phyloP scores from a whole-genome alignment of 495 filamentous ascomycete species.

The Podospora conica region DNA sequence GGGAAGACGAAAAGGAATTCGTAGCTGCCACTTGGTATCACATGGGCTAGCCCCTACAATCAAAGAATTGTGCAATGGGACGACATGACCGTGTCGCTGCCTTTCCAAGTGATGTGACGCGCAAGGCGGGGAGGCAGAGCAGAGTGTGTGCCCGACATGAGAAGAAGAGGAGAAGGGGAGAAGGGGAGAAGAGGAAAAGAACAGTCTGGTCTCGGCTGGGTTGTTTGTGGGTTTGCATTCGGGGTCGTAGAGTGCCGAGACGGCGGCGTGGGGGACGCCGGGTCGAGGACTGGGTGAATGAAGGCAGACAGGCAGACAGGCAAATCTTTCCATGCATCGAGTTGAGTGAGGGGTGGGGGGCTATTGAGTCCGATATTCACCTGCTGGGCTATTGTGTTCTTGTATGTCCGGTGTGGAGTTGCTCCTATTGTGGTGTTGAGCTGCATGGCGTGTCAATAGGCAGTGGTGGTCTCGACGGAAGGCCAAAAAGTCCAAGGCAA shows the following conservation, averaged over 20 bases:
- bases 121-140: background rate
- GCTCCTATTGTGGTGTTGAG: background rate
- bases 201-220: too few relatives aligned
- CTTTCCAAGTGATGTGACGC: background rate
- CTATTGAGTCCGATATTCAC: background rate
- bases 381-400: background rate
- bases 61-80: background rate
- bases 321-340: too few relatives aligned
- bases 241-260: background rate
- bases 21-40: background rate
- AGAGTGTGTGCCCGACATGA: too few relatives aligned
- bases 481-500: background rate
- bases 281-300: background rate
- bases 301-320: too few relatives aligned
- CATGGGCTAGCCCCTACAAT: background rate
- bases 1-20: background rate
- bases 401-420: constrained; percentile 1
- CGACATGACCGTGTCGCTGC: background rate
- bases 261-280: background rate
- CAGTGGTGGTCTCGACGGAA: background rate
- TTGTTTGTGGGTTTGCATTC: background rate
- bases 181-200: too few relatives aligned
- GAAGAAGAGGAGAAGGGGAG: background rate
- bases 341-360: background rate
- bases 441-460: background rate